Base-by-base conservation (phyloP, 169 alveolate species). In the Eimeria maxima region DNA sequence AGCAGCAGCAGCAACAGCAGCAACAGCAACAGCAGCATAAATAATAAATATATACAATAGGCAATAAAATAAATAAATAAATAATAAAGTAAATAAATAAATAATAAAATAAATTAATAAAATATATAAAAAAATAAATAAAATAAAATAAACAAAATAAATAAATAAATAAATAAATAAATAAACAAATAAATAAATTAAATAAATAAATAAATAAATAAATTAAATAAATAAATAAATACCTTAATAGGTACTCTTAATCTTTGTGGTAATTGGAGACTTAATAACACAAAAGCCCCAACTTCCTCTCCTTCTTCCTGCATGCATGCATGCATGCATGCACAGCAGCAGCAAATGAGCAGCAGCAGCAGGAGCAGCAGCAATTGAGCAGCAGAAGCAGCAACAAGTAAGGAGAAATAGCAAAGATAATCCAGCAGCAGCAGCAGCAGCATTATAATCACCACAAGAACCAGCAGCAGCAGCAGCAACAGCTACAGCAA, bases 171-270 rank as follows among this genome's bases (percentile, higher is more conserved):
- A 29, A 7, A 27, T 8, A 38, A 29, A 24, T 24, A 71, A 27
- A 71, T 22, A 38, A 6, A 27, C 7, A n/a, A 27, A 22, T 67
- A 67, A 67, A 67, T 27, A 71, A 29, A 71, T 5, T 10, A 27
- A 18, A 57, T 13, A 57, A 57, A 57, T 57, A 71, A 38, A 71
- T 38, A 71, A 71, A 71, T 29, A 71, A 71, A 71, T 7, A 24
- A 38, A 38, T 24, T 57, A 71, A 71, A 71, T 27, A 71, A 71
- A 38, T 18, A 71, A 71, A 7, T 27, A 27, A 71, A 29, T 27
- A 27, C 86, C 86, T 74, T 74, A 44, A 74, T 20, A 5, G 86
- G 86, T 4, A 74, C 86, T 22, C 86, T 27, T 16, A 74, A 16
- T 20, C 27, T 44, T 16, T 74, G 86, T 7, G 86, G 86, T 50